These are phyloP conservation scores for Leccinum aurantiacum DNA, from an alignment of 768 basidiomycete genomes.

Conservation along the genomic window DNA sequence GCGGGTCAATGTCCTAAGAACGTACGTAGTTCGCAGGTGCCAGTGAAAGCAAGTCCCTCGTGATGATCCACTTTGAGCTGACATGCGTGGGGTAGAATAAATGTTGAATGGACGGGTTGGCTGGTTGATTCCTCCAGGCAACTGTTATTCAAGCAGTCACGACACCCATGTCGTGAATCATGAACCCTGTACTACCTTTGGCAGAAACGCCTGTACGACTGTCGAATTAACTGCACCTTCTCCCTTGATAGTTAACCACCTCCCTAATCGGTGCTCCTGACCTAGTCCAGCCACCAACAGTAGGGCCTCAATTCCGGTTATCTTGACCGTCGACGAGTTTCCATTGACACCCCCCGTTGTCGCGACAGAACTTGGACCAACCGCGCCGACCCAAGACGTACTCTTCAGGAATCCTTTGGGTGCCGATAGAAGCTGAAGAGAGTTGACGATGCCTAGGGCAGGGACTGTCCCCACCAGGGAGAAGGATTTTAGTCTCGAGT, in stretches of 20 bases:
- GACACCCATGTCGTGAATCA: conserved; percentile 4
- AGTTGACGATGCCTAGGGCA: conserved; percentile 83
- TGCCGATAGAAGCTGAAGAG: conserved; percentile 74
- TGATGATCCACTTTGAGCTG: background rate
- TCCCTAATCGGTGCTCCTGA: conserved; percentile 85
- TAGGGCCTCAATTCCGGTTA: conserved; percentile 34
- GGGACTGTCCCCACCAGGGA: conserved; percentile 60
- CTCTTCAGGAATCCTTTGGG: conserved; percentile 42
- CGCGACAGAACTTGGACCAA: background rate
- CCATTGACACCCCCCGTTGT: background rate
- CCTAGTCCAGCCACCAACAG: conserved; percentile 80
- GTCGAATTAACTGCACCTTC: conserved; percentile 72
- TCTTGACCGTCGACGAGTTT: conserved; percentile 25
- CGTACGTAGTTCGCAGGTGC: background rate
- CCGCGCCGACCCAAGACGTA: conserved; percentile 40
- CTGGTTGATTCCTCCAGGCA: background rate
- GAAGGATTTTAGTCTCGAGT: conserved; percentile 77
- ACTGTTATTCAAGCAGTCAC: background rate
- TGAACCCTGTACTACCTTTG: conserved; percentile 18
- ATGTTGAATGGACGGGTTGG: background rate
- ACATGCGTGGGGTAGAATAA: background rate
- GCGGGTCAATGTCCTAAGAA: background rate
- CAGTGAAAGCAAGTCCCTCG: background rate
- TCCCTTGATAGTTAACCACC: conserved; percentile 81
- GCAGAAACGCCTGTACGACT: conserved; percentile 58